Base-by-base conservation (phyloP, 2,329 filamentous ascomycete genomes). In the Talaromyces sp. region DNA sequence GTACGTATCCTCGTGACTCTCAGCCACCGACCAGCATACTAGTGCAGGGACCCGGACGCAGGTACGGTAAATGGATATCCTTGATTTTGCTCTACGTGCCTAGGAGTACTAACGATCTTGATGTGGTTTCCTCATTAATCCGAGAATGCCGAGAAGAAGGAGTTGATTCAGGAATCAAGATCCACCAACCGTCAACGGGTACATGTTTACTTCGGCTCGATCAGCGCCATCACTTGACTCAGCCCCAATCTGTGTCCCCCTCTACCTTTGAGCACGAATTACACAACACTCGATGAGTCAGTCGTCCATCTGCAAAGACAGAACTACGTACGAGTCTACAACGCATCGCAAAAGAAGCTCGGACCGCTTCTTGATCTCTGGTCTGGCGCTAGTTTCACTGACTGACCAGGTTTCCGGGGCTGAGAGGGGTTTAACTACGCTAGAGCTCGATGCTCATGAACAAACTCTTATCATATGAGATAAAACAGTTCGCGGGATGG, bases 31-130 rank as follows among this genome's bases (percentile, higher is more conserved):
- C 48, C 28, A 33, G 7, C 21, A 42, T 37, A 23, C 59, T 61
- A 61, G 60, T 23, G 60, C 60, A 61, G 60, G 60, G 60, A 56
- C 50, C 59, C 59, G 50, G 48, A 23, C 11, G 48, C 59, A 55
- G 35, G 50, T 56, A 55, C 58, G 8, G 16, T 21, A 4, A 11
- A 35, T 14, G 18, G 28, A 28, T 28, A 28, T 28, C 3, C 28
- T 28, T 28, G 28, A 28, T n/a, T n/a, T n/a, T n/a, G n/a, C n/a
- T n/a, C n/a, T n/a, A n/a, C n/a, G n/a, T n/a, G n/a, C n/a, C n/a
- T n/a, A n/a, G n/a, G n/a, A n/a, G n/a, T n/a, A n/a, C n/a, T n/a
- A n/a, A n/a, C n/a, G n/a, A n/a, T n/a, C n/a, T n/a, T n/a, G n/a
- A n/a, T n/a, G n/a, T n/a, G n/a, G n/a, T n/a, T n/a, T n/a, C n/a